Evolutionary conservation across 768 basidiomycete species (phyloP).

Genomic region (Pleurotus eryngii): DNA sequence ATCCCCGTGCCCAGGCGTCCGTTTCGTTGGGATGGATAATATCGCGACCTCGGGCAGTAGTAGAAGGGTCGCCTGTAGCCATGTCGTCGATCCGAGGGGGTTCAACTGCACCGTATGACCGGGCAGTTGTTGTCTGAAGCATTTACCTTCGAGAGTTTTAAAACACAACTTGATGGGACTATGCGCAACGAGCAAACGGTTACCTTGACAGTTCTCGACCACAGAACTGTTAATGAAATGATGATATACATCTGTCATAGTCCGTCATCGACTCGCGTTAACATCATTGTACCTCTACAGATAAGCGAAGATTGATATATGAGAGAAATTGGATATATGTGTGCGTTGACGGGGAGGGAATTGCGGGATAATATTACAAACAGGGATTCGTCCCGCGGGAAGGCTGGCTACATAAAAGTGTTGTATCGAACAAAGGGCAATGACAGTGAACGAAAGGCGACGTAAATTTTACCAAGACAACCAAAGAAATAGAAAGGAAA

Average conservation of each 20-base stretch:
- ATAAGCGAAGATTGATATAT: constrained; percentile 3
- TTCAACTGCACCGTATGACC: constrained; percentile 20
- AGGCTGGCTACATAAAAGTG: no score
- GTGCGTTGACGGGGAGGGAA: background rate
- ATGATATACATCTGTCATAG: no score
- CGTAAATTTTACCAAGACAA: background rate
- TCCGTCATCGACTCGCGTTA: background rate
- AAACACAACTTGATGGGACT: no score
- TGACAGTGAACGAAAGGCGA: no score
- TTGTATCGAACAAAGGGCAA: no score
- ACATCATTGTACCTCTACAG: constrained; percentile 5
- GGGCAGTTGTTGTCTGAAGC: no score
- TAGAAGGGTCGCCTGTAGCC: constrained; percentile 16
- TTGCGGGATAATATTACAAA: no score
- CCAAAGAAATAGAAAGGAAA: background rate
- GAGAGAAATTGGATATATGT: background rate
- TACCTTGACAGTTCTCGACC: no score
- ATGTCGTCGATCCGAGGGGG: constrained; percentile 20
- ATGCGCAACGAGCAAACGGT: no score
- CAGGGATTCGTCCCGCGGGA: no score
- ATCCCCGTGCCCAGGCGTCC: constrained; percentile 24
- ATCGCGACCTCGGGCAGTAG: constrained; percentile 13
- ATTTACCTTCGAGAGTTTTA: no score
- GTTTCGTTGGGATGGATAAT: constrained; percentile 18
- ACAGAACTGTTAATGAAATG: no score